phyloP scores from a whole-genome alignment of 169 alveolate genomes.

The Miamiensis avidus region DNA sequence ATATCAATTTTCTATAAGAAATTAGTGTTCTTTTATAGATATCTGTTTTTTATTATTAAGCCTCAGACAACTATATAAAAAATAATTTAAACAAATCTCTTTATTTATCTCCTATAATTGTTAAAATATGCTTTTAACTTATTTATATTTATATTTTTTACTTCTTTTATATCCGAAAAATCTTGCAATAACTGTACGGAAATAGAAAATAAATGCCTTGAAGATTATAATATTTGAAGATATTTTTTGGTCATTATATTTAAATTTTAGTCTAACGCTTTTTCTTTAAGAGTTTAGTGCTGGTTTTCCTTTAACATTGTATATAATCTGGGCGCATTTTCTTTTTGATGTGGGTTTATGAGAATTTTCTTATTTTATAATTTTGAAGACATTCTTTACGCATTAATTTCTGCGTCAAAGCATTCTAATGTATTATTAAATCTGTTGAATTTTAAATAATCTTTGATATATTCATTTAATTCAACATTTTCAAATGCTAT shows the following conservation, averaged over 20 bases:
- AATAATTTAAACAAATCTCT: not conserved
- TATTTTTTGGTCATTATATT: conserved; percentile 6
- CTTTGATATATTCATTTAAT: conserved; percentile 14
- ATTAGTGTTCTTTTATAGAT: not conserved
- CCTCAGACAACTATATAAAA: too few species aligned
- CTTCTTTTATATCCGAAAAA: not conserved
- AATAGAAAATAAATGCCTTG: conserved; percentile 16
- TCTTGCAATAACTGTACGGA: conserved; percentile 1
- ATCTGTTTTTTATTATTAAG: too few species aligned
- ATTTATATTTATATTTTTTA: not conserved
- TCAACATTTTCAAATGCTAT: conserved; percentile 12
- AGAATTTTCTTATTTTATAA: conserved; percentile 6
- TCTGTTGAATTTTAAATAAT: conserved; percentile 4
- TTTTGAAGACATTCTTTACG: conserved; percentile 17
- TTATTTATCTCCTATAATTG: not conserved
- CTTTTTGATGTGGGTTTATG: not conserved
- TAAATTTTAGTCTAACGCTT: conserved; percentile 1
- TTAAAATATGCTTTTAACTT: not conserved
- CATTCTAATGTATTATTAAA: conserved; percentile 11
- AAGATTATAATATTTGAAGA: not conserved
- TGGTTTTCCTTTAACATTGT: not conserved
- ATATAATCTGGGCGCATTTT: conserved; percentile 9
- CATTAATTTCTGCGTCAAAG: conserved; percentile 23
- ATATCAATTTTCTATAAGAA: not conserved
- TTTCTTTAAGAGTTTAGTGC: not conserved